Percentiles rank a stretch among this genome's conserved stretches.
Evolutionary conservation across 495 filamentous ascomycete genomes (phyloP).

Genomic region (Xylaria palmicola): DNA sequence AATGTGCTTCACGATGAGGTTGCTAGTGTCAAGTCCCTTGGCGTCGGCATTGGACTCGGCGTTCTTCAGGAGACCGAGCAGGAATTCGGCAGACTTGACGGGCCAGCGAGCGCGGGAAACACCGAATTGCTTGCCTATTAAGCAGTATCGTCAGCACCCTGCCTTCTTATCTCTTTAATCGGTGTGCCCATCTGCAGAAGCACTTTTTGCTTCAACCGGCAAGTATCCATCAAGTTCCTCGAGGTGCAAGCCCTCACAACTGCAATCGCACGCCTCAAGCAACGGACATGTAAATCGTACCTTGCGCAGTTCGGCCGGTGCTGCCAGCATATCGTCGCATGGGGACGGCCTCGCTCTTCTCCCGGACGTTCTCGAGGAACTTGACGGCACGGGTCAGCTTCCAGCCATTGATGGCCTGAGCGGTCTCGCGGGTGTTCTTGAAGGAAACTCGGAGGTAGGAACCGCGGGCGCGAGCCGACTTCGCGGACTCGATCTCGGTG

Average conservation of each 20-base stretch:
- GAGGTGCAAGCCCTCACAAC: neutral
- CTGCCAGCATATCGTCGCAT: conserved; percentile 94
- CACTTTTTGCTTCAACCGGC: neutral
- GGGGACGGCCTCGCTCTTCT: conserved; percentile 93
- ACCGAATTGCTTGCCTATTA: conserved; percentile 94
- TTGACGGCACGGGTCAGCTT: conserved; percentile 89
- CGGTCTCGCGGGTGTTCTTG: conserved; percentile 99
- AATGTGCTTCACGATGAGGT: conserved; percentile 97
- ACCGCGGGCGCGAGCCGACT: conserved; percentile 95
- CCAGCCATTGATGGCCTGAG: conserved; percentile 98
- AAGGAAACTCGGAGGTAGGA: conserved; percentile 98
- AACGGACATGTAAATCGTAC: conserved; percentile 58
- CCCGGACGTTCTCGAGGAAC: conserved; percentile 95
- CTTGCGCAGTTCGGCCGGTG: conserved; percentile 92
- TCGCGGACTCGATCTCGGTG: conserved; percentile 78
- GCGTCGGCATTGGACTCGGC: conserved; percentile 98
- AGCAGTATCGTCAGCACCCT: conserved; percentile 29
- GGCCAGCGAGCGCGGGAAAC: conserved; percentile 97
- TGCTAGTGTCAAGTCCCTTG: conserved; percentile 97
- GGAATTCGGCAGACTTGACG: conserved; percentile 96
- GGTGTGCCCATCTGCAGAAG: neutral
- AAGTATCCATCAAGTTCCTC: neutral
- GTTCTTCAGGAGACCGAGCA: conserved; percentile 96
- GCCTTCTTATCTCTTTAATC: neutral
- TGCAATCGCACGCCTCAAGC: neutral